Evolutionary conservation across 2,329 filamentous ascomycete species (phyloP).

Genomic region (Lachnellula occidentalis): DNA sequence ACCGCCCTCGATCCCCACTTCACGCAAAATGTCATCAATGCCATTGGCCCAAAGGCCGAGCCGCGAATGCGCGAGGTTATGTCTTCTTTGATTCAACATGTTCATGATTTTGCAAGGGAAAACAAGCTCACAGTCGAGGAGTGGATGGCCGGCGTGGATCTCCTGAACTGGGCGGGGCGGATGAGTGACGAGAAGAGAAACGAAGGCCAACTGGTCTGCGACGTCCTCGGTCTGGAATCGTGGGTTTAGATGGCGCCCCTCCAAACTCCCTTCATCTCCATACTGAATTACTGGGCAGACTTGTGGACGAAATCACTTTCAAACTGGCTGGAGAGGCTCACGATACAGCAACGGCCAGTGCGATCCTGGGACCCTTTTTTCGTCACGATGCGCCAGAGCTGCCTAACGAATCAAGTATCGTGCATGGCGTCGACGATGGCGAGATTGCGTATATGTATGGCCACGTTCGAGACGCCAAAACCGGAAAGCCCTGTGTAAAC

Average conservation of each 20-base stretch:
- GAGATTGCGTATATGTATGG: slow-evolving; percentile 51
- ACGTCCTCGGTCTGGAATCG: slow-evolving; percentile 58
- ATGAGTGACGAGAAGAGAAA: slow-evolving; percentile 59
- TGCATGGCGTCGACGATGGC: slow-evolving; percentile 47
- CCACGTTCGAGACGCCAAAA: slow-evolving; percentile 46
- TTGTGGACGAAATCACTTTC: slow-evolving; percentile 31
- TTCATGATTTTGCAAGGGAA: slow-evolving; percentile 55
- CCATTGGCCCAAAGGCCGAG: slow-evolving; percentile 54
- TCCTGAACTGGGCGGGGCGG: slow-evolving; percentile 56
- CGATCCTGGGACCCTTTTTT: slow-evolving; percentile 63
- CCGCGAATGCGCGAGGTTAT: slow-evolving; percentile 53
- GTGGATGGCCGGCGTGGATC: slow-evolving; percentile 49
- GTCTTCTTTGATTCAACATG: slow-evolving; percentile 46
- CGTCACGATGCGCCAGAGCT: slow-evolving; percentile 50
- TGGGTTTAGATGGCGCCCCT: slow-evolving; percentile 30
- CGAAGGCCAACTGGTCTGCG: slow-evolving; percentile 58
- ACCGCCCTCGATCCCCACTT: slow-evolving; percentile 50
- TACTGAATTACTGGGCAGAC: slow-evolving; percentile 38
- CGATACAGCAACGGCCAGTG: slow-evolving; percentile 45
- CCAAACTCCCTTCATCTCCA: too few relatives aligned
- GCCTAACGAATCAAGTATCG: slow-evolving; percentile 51
- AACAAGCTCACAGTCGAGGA: slow-evolving; percentile 53
- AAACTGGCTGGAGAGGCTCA: slow-evolving; percentile 24
- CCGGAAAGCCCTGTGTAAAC: slow-evolving; percentile 50
- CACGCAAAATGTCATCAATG: slow-evolving; percentile 55